phyloP scores from a whole-genome alignment of 805 yeast species.

The Saccharomyces mikatae region DNA sequence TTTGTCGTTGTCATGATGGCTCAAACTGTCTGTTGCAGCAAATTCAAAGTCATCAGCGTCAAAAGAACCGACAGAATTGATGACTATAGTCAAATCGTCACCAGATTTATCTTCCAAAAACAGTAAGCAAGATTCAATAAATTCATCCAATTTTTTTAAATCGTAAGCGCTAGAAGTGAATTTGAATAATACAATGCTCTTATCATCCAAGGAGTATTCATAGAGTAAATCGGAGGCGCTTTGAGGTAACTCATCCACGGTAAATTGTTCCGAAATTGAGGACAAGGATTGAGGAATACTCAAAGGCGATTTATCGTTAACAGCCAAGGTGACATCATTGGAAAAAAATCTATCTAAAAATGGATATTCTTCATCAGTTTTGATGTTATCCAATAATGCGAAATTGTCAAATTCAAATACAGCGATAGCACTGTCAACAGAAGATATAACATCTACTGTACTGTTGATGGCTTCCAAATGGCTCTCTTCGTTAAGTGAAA shows the following conservation, averaged over 20 bases:
- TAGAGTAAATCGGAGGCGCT: conserved; percentile 17
- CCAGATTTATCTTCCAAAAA: conserved; percentile 19
- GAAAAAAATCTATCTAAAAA: background rate
- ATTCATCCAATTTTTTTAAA: conserved; percentile 19
- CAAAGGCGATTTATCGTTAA: background rate
- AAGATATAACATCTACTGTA: background rate
- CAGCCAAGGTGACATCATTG: background rate
- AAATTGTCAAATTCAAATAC: background rate
- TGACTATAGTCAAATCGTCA: conserved; percentile 15
- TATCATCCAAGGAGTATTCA: conserved; percentile 13
- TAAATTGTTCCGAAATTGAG: background rate
- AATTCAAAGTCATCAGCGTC: background rate
- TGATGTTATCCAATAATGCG: background rate
- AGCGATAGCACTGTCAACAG: background rate
- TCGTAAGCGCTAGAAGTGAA: conserved; percentile 20
- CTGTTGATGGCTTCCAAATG: background rate
- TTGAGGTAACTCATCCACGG: conserved; percentile 11
- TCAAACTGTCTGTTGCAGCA: background rate
- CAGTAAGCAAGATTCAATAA: conserved; percentile 18
- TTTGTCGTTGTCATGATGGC: conserved; percentile 3
- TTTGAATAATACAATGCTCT: conserved; percentile 17
- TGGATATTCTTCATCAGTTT: background rate
- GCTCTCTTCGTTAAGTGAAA: background rate
- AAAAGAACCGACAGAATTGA: conserved; percentile 10
- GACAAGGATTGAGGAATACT: background rate